phyloP scores from a whole-genome alignment of 441 rosid genomes.

The Pelargonium fulgidum region DNA sequence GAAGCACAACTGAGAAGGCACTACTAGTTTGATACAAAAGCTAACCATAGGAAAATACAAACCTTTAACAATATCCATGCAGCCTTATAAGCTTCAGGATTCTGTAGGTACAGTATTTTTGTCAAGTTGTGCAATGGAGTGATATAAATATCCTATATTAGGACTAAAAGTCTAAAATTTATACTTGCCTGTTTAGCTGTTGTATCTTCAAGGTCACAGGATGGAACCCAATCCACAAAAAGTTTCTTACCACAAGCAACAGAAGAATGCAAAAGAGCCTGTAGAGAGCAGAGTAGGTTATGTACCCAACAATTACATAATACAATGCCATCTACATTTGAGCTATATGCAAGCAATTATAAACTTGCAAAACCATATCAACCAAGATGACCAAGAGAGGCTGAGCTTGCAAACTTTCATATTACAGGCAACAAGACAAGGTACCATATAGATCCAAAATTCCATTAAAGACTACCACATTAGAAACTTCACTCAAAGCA shows the following conservation, averaged over 20 bases:
- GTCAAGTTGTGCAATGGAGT: constrained; percentile 21
- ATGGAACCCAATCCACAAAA: constrained; percentile 28
- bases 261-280: constrained; percentile 30
- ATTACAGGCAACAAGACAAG: not conserved
- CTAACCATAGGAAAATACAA: constrained; percentile 13
- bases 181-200: constrained; percentile 19
- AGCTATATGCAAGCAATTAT: not conserved
- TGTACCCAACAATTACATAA: constrained; percentile 8
- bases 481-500: not conserved
- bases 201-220: constrained; percentile 23
- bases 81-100: constrained; percentile 49
- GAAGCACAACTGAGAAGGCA: not conserved
- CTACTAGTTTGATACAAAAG: no score
- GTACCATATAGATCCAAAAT: not conserved
- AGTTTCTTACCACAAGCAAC: constrained; percentile 20
- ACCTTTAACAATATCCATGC: constrained; percentile 66
- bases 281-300: constrained; percentile 13
- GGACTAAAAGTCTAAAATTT: constrained; percentile 14
- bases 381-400: not conserved
- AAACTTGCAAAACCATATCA: not conserved
- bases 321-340: not conserved
- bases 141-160: constrained; percentile 5
- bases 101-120: constrained; percentile 28
- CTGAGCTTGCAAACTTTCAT: not conserved
- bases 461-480: not conserved